A percentile compares a stretch with the other conserved stretches of the same genome.
Conservation (phyloP, 306 rosid genomes). For the Pueraria montana region DNA sequence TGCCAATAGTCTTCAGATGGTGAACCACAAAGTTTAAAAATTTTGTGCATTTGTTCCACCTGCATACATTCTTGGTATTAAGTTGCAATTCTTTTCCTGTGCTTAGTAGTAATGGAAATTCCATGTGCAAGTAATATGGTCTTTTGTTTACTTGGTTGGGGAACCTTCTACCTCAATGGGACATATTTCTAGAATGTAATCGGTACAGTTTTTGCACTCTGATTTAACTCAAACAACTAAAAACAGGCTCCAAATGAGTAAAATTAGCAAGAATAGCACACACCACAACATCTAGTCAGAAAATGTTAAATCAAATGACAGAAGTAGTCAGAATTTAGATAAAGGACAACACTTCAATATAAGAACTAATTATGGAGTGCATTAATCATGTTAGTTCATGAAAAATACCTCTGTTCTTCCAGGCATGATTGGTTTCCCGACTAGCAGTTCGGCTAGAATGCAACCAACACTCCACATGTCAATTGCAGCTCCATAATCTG, state of each 20-base stretch:
- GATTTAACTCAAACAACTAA: background rate
- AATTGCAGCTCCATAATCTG: constrained; percentile 77
- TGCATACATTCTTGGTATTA: constrained; percentile 38
- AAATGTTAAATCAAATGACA: constrained; percentile 11
- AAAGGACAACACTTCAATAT: background rate
- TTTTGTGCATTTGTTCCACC: constrained; percentile 99
- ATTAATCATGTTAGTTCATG: constrained; percentile 21
- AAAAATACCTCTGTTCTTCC: constrained; percentile 91
- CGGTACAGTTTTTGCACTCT: background rate
- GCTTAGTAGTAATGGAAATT: background rate
- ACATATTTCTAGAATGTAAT: background rate
- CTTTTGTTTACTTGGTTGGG: background rate
- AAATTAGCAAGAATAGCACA: background rate
- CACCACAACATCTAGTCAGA: background rate
- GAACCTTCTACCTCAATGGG: background rate
- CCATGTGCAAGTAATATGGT: background rate
- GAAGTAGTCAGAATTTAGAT: background rate
- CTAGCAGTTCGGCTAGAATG: constrained; percentile 83
- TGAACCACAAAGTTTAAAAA: constrained; percentile 95
- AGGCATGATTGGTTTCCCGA: constrained; percentile 95
- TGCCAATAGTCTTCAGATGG: constrained; percentile 88
- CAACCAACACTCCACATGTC: constrained; percentile 97
- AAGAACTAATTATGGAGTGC: background rate
- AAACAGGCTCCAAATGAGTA: background rate
- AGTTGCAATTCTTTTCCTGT: constrained; percentile 2